phyloP scores from a whole-genome alignment of 495 filamentous ascomycete species.

The Penicillium canescens region DNA sequence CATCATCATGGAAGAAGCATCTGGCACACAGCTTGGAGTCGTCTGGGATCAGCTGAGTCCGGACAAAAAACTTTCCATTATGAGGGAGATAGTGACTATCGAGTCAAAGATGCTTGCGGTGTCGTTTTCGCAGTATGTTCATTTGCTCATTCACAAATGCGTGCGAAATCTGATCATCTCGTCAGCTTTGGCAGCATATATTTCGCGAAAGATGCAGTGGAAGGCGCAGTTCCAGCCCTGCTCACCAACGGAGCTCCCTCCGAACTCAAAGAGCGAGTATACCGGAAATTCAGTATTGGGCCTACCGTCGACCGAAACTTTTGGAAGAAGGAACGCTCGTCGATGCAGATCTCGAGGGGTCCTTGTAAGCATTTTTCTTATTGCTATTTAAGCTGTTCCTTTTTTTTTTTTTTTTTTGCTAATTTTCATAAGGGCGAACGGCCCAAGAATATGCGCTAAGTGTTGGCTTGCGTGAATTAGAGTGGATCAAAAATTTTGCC shows the following conservation, averaged over 20 bases:
- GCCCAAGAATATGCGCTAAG: slow-evolving; percentile 19
- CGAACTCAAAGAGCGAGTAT: slow-evolving; percentile 16
- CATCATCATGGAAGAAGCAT: slow-evolving; percentile 29
- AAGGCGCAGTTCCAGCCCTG: slow-evolving; percentile 11
- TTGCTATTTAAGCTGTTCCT: slow-evolving; percentile 12
- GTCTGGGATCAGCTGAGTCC: slow-evolving; percentile 26
- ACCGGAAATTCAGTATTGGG: slow-evolving; percentile 26
- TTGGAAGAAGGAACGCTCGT: slow-evolving; percentile 30
- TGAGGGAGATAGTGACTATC: slow-evolving; percentile 28
- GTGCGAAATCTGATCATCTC: slow-evolving; percentile 6
- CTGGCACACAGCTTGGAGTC: slow-evolving; percentile 22
- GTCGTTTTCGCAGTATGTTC: slow-evolving; percentile 26
- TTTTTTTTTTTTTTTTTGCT: not conserved
- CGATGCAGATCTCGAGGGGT: slow-evolving; percentile 30
- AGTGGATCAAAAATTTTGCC: slow-evolving; percentile 29
- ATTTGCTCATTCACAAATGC: not conserved
- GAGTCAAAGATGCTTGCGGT: slow-evolving; percentile 28
- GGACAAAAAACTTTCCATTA: slow-evolving; percentile 25
- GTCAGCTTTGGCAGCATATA: slow-evolving; percentile 34
- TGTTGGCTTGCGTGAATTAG: slow-evolving; percentile 29
- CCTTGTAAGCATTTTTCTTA: slow-evolving; percentile 36
- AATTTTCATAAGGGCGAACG: slow-evolving; percentile 15
- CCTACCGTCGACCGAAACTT: slow-evolving; percentile 26
- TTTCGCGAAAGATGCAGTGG: slow-evolving; percentile 20
- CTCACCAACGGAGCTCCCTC: slow-evolving; percentile 5